Evolutionary conservation across 352 stramenopile species (phyloP), one percentile per base, ranked within the genome.

Genomic region (Globisporangium cylindrosporum): DNA sequence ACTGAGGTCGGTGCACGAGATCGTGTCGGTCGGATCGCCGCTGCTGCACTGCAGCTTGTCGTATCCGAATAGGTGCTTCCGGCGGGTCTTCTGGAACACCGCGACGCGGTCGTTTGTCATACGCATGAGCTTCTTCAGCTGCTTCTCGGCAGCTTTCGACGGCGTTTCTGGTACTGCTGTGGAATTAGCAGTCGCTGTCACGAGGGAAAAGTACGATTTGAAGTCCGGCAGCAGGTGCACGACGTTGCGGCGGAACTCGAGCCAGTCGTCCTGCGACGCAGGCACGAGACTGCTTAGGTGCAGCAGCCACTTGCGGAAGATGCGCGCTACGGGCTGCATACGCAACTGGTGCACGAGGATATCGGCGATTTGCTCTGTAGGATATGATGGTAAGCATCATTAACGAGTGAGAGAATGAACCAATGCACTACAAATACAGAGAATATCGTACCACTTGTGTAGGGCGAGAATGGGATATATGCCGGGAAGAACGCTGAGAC

Each of bases 41-140:
- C 55, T 67, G 27, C 71, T 62, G 29, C 48, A 60, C 4, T 64
- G 72, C 7, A 86, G 65, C 62, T 80, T 88, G 67, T 92, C 79
- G 62, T 89, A 89, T 9, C 79, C 81, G 49, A 93, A 91, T 8
- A 91, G 70, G 56, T 93, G 77, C 10, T 71, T 71, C 46, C 85
- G 77, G 2, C 83, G 78, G 24, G 77, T 76, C 62, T 80, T 73
- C 12, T 90, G 70, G 18, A 92, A 82, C 4, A 38, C n/a, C 2
- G 75, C 53, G 14, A 88, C 78, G 18, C 72, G 62, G 1, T 63
- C 41, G 36, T 77, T 81, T 1, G 84, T 84, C 32, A 72, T 71
- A 9, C 67, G 73, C 66, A 78, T 70, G 20, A 83, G 67, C 54
- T 76, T 77, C 27, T 61, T 66, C 32, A 59, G 7, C 14, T 62